Percentiles rank a stretch among this genome's conserved stretches.
phyloP scores from a whole-genome alignment of 331 rosid species.

The Quercus tomentella region DNA sequence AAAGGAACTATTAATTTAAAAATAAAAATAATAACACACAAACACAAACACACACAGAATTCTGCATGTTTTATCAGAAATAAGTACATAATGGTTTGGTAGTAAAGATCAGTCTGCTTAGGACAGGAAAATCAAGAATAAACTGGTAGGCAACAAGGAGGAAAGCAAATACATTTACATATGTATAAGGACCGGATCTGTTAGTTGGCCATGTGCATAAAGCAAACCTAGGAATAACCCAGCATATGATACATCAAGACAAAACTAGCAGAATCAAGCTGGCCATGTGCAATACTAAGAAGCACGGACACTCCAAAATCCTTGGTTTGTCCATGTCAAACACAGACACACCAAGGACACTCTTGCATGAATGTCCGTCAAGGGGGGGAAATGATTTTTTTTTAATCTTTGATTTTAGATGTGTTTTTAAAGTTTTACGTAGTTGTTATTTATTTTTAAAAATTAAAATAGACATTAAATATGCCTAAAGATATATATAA shows the following conservation, averaged over 20 bases:
- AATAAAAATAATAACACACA: no score
- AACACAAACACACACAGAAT: not conserved
- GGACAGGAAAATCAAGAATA: not conserved
- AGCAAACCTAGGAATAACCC: not conserved
- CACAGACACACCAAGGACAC: no score
- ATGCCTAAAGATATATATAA: no score
- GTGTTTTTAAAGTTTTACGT: no score
- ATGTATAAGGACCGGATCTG: not conserved
- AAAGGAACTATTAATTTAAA: not conserved
- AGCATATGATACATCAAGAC: not conserved
- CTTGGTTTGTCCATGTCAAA: no score
- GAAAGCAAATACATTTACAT: not conserved
- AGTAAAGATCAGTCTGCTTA: not conserved
- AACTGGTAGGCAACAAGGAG: not conserved
- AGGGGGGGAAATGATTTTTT: no score
- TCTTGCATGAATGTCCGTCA: no score
- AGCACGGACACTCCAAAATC: no score
- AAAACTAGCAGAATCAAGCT: not conserved
- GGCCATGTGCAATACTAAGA: not conserved
- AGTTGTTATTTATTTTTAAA: no score
- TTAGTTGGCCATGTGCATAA: not conserved
- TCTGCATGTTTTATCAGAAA: not conserved
- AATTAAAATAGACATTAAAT: no score
- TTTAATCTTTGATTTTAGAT: no score
- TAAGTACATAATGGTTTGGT: not conserved